Base-by-base conservation (phyloP, 2,329 filamentous ascomycete genomes). In the Iodosphaeria phyllophila region DNA sequence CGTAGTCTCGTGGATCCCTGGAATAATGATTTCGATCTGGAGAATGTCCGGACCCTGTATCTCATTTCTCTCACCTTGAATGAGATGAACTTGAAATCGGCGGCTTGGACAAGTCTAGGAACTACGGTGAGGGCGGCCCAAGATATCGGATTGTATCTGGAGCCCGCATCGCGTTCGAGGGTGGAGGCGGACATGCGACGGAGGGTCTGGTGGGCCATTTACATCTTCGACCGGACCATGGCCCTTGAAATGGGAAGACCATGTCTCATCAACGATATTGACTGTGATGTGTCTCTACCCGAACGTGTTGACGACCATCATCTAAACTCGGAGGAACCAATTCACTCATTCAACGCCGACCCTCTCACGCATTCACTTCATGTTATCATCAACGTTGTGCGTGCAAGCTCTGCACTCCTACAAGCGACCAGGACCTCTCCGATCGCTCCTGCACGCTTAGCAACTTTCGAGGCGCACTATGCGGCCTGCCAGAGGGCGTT, bases 131-230 rank as follows among this genome's bases (percentile, higher is more conserved):
- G 78, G 24, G 72, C 77, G 26, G 77, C 76, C 0, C 86, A 95
- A 43, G 78, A 89, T 35, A 59, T 93, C 22, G 79, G 79, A 1
- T 56, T 95, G 7, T 74, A 93, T 39, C 56, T 66, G 5, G 79
- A 92, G 38, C 66, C 68, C 2, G 74, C 74, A 1, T 62, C 72
- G 1, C 82, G 74, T 61, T 64, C 76, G 3, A 60, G 71, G 1
- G 56, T 92, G 9, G 83, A 92, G 39, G 67, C 67, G 8, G 86
- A 95, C 48, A 83, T 86, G 69, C 70, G 84, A 27, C 70, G 78
- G 31, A 64, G 84, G 28, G 68, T 89, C 3, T 98, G 86, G 86
- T 98, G 89, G 83, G 71, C 79, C 9, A 68, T 92, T 28, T 95
- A 95, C 49, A 69, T 82, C 22, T 71, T 84, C 53, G 89, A 98